Percentiles rank a stretch among this genome's conserved stretches.
Conservation (phyloP, 2,329 filamentous ascomycete genomes). For the Sporothrix humicola region DNA sequence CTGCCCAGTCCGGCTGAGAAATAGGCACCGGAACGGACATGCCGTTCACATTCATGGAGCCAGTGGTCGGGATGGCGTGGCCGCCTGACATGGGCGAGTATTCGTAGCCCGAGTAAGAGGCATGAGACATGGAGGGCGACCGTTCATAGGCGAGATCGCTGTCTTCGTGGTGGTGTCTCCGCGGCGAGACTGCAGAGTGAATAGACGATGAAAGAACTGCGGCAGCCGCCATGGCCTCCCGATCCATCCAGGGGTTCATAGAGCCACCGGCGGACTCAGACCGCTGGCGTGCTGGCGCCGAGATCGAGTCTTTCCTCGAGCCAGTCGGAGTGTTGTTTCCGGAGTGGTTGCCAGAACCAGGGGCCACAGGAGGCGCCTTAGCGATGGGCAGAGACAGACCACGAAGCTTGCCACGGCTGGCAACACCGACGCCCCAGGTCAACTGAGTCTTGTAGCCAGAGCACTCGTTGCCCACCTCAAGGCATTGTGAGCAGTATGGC, state of each 20-base stretch:
- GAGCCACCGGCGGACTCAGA: conserved; percentile 51
- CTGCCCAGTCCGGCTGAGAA: conserved; percentile 33
- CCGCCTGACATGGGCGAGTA: conserved; percentile 52
- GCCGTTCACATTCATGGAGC: conserved; percentile 25
- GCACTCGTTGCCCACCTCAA: conserved; percentile 90
- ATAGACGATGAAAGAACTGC: conserved; percentile 27
- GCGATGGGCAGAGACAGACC: conserved; percentile 78
- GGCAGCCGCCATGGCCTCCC: conserved; percentile 42
- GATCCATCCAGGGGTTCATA: conserved; percentile 49
- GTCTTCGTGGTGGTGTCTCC: conserved; percentile 47
- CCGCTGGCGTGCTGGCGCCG: conserved; percentile 47
- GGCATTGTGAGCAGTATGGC: conserved; percentile 93
- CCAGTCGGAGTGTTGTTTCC: conserved; percentile 28
- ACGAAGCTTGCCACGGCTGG: conserved; percentile 91
- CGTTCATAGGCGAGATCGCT: conserved; percentile 48
- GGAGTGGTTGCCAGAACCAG: conserved; percentile 39
- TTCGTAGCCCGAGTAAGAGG: conserved; percentile 47
- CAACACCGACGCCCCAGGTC: conserved; percentile 95
- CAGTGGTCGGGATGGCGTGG: conserved; percentile 25
- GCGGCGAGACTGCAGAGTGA: conserved; percentile 40
- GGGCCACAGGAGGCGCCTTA: conserved; percentile 61
- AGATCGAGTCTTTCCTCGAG: conserved; percentile 54
- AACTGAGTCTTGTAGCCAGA: conserved; percentile 95
- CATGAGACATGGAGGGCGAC: conserved; percentile 53
- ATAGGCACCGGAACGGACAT: conserved; percentile 34